Conservation (phyloP, 129 eudicot genomes). For the Smallanthus sonchifolius region DNA sequence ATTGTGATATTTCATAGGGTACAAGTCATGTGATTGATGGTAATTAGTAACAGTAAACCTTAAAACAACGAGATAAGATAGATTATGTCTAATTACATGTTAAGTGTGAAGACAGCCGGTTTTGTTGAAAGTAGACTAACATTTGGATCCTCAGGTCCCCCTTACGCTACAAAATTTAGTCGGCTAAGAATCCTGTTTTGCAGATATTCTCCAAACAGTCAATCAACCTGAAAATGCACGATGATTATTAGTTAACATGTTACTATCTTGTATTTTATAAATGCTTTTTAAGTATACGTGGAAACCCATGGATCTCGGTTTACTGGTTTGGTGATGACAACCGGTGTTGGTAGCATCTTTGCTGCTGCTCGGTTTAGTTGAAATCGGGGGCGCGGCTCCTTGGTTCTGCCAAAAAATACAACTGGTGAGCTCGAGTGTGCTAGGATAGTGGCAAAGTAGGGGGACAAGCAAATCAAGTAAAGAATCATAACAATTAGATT, state of each 20-base stretch:
- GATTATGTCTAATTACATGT: conserved; percentile 24
- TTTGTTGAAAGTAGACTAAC: conserved; percentile 11
- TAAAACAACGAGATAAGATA: not conserved
- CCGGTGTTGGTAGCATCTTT: conserved; percentile 33
- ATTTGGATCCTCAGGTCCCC: conserved; percentile 10
- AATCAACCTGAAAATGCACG: conserved; percentile 37
- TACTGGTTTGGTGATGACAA: conserved; percentile 34
- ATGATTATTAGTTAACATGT: not conserved
- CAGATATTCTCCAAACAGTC: not conserved
- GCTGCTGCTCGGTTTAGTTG: conserved; percentile 41
- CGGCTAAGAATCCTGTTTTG: conserved; percentile 19
- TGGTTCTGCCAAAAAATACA: conserved; percentile 28
- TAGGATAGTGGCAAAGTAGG: not conserved
- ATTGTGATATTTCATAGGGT: not conserved
- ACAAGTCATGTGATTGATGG: not conserved
- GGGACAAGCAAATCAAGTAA: not conserved
- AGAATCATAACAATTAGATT: too few relatives aligned
- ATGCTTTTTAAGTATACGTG: not conserved
- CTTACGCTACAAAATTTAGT: conserved; percentile 37
- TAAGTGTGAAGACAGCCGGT: not conserved
- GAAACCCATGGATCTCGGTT: not conserved
- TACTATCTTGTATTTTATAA: not conserved
- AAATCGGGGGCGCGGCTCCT: conserved; percentile 31
- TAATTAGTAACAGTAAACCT: not conserved
- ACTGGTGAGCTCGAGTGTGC: not conserved